Base-by-base conservation (phyloP, 2,329 filamentous ascomycete genomes). In the Ceratocystis cacaofunesta region DNA sequence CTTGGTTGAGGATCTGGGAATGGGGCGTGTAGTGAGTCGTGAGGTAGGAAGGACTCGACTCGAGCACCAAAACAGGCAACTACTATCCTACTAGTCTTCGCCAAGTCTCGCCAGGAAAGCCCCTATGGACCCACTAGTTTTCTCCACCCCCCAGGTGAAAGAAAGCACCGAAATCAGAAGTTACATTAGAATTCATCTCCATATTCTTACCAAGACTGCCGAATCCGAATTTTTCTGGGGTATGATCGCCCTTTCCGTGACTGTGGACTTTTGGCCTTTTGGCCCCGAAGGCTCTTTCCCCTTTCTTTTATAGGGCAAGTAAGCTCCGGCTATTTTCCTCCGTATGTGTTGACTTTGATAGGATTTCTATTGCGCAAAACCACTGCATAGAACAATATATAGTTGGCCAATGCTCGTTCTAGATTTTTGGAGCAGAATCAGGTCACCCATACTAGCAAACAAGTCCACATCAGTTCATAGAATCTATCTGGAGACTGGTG, bases 211-310 rank as follows among this genome's bases (percentile, higher is more conserved):
- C 22, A 19, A n/a, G 15, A 58, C 52, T 58, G 52, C 28, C 28
- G 28, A 58, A 58, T 58, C 28, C 15, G 17, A 19, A 1, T 58
- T 58, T 30, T 32, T 58, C 52, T 58, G 52, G 52, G 52, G 52
- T 58, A 58, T 58, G 52, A 58, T 58, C 52, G 52, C 52, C 52
- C n/a, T 58, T 58, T 15, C 52, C 28, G 52, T 58, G 52, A n/a
- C 15, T 58, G 52, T 58, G 28, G 28, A 58, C 52, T 58, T 50
- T n/a, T 50, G 46, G 46, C 19, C 46, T 50, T 58, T 36, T 58
- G 28, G 52, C 12, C 5, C 19, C 19, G 4, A 2, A 15, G 50
- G 12, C 19, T 52, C 12, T 15, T 25, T 25, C 48, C 48, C 48
- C 46, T 50, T 50, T 12, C 36, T 41, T 3, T 0, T 41, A 41